Conservation (phyloP, 2,329 filamentous ascomycete species). For the Monosporascus sp. region DNA sequence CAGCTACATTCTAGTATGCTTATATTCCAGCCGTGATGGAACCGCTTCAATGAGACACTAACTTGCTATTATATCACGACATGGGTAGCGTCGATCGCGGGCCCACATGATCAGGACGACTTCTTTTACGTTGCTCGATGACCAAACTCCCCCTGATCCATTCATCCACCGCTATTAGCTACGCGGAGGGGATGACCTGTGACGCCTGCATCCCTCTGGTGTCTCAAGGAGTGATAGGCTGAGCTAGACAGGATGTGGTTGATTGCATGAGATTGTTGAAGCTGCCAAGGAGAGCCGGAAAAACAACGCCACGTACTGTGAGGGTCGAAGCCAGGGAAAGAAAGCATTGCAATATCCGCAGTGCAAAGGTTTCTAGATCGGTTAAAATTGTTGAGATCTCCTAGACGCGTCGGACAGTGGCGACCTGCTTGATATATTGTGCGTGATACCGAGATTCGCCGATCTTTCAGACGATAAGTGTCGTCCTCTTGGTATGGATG, state of each 20-base stretch:
- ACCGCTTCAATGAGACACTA: too few relatives aligned
- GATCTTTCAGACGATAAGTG: background rate
- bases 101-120: too few relatives aligned
- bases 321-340: background rate
- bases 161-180: too few relatives aligned
- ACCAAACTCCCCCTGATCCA: too few relatives aligned
- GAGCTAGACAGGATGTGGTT: background rate
- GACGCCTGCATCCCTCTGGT: background rate
- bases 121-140: too few relatives aligned
- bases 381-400: background rate
- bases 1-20: too few relatives aligned
- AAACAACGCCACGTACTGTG: background rate
- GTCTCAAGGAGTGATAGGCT: background rate
- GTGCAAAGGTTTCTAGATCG: background rate
- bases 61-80: too few relatives aligned
- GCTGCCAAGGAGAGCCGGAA: background rate
- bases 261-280: background rate
- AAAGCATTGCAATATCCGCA: background rate
- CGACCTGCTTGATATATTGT: background rate
- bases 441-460: background rate
- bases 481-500: too few relatives aligned
- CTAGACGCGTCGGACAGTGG: background rate
- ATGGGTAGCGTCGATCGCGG: too few relatives aligned
- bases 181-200: too few relatives aligned
- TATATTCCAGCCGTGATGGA: too few relatives aligned